A percentile compares a stretch with the other conserved stretches of the same genome.
Conservation (phyloP, 441 rosid genomes). For the Erysimum cheiri region DNA sequence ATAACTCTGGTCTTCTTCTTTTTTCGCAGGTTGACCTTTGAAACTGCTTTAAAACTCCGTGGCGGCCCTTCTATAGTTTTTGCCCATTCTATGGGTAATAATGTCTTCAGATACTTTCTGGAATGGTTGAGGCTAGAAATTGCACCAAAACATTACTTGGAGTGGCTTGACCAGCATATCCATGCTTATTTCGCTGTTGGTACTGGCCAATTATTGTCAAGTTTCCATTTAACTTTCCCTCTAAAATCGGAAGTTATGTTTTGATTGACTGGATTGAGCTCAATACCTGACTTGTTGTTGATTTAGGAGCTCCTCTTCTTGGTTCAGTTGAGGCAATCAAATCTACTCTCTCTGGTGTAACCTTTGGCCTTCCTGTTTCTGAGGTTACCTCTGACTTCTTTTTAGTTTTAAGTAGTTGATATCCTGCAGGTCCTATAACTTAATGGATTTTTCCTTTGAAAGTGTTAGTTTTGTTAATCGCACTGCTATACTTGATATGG, state of each 20-base stretch:
- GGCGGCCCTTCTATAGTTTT: conserved; percentile 95
- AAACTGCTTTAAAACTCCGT: conserved; percentile 88
- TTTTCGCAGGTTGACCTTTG: conserved; percentile 83
- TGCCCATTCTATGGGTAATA: conserved; percentile 98
- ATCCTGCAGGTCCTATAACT: background rate
- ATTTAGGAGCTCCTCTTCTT: conserved; percentile 95
- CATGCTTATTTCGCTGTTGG: conserved; percentile 97
- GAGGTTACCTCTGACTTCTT: conserved; percentile 71
- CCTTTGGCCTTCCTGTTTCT: conserved; percentile 94
- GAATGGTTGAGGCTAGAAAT: conserved; percentile 99
- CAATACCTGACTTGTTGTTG: conserved; percentile 36
- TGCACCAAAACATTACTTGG: conserved; percentile 87
- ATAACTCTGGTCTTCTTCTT: conserved; percentile 26
- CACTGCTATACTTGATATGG: conserved; percentile 25
- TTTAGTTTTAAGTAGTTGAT: conserved; percentile 22
- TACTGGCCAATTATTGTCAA: conserved; percentile 48
- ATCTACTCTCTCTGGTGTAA: conserved; percentile 80
- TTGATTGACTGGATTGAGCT: conserved; percentile 31
- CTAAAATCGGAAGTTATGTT: conserved; percentile 28
- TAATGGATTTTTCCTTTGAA: background rate
- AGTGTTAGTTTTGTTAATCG: conserved; percentile 26
- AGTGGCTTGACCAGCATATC: conserved; percentile 95
- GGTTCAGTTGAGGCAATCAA: conserved; percentile 86
- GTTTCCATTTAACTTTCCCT: conserved; percentile 27
- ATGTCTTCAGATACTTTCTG: conserved; percentile 94